Percentiles rank a stretch among this genome's conserved stretches.
Conservation (phyloP, 768 basidiomycete genomes). For the Russula brevipes region DNA sequence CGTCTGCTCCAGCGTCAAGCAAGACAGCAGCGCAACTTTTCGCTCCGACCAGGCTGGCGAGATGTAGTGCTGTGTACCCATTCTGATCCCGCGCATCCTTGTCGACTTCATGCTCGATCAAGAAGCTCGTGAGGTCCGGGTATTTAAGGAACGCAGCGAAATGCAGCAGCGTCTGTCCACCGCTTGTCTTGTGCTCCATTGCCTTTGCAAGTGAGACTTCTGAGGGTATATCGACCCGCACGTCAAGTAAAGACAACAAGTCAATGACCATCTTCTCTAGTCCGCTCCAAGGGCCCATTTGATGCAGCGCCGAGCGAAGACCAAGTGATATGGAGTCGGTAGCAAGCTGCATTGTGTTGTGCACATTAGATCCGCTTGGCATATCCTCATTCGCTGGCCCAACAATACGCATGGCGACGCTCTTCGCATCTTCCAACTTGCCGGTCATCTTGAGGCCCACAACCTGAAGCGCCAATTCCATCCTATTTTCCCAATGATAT, state of each 20-base stretch:
- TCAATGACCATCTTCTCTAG: slow-evolving; percentile 73
- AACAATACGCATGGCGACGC: slow-evolving; percentile 90
- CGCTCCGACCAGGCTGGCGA: slow-evolving; percentile 66
- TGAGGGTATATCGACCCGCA: slow-evolving; percentile 43
- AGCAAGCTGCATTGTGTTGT: slow-evolving; percentile 42
- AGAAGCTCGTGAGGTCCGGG: slow-evolving; percentile 59
- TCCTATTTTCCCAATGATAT: slow-evolving; percentile 42
- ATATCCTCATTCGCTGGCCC: slow-evolving; percentile 60
- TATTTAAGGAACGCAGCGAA: slow-evolving; percentile 78
- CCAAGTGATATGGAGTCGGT: slow-evolving; percentile 44
- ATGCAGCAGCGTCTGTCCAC: slow-evolving; percentile 86
- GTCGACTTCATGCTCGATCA: slow-evolving; percentile 69
- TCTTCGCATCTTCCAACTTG: slow-evolving; percentile 87
- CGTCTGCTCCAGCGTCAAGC: slow-evolving; percentile 74
- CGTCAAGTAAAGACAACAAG: slow-evolving; percentile 74
- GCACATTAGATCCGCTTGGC: slow-evolving; percentile 25
- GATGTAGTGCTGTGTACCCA: slow-evolving; percentile 86
- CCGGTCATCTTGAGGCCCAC: slow-evolving; percentile 97
- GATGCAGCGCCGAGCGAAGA: slow-evolving; percentile 54
- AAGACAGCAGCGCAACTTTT: slow-evolving; percentile 60
- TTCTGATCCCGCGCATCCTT: slow-evolving; percentile 82
- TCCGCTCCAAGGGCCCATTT: slow-evolving; percentile 49
- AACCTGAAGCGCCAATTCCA: slow-evolving; percentile 93
- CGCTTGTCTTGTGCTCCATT: slow-evolving; percentile 64
- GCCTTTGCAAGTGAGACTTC: slow-evolving; percentile 46